These are phyloP conservation scores for Fusarium secorum DNA, from an alignment of 2,329 filamentous ascomycete genomes.

Conservation along the genomic window DNA sequence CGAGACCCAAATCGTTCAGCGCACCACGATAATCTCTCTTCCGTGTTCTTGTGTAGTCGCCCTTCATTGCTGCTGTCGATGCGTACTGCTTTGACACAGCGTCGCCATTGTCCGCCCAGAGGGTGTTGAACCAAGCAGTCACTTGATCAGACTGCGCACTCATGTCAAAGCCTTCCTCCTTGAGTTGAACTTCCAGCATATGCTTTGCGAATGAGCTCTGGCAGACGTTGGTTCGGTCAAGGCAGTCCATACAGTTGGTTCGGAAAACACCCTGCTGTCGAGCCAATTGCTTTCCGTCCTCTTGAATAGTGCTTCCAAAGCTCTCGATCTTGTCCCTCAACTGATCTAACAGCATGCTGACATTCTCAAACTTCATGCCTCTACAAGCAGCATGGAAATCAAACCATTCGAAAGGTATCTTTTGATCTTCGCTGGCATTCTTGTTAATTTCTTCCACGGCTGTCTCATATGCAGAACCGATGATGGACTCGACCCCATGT, in stretches of 20 bases:
- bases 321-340: conserved; percentile 72
- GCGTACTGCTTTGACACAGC: conserved; percentile 96
- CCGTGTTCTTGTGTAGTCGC: conserved; percentile 90
- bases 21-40: conserved; percentile 92
- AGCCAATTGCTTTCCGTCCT: conserved; percentile 52
- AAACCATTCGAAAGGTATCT: conserved; percentile 85
- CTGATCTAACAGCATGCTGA: conserved; percentile 77
- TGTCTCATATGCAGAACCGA: conserved; percentile 80
- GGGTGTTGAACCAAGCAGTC: conserved; percentile 91
- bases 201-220: conserved; percentile 89
- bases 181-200: conserved; percentile 82
- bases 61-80: conserved; percentile 93
- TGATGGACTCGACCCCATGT: conserved; percentile 78
- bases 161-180: conserved; percentile 77
- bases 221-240: conserved; percentile 95
- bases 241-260: conserved; percentile 98
- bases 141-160: conserved; percentile 77
- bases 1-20: conserved; percentile 88
- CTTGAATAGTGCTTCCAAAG: conserved; percentile 74
- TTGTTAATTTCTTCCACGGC: conserved; percentile 73
- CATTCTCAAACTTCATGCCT: conserved; percentile 98
- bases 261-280: conserved; percentile 80
- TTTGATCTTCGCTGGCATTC: conserved; percentile 55
- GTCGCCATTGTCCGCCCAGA: conserved; percentile 98
- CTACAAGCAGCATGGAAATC: conserved; percentile 93